phyloP scores from a whole-genome alignment of 2,329 filamentous ascomycete genomes.

The Penicillium sp. region DNA sequence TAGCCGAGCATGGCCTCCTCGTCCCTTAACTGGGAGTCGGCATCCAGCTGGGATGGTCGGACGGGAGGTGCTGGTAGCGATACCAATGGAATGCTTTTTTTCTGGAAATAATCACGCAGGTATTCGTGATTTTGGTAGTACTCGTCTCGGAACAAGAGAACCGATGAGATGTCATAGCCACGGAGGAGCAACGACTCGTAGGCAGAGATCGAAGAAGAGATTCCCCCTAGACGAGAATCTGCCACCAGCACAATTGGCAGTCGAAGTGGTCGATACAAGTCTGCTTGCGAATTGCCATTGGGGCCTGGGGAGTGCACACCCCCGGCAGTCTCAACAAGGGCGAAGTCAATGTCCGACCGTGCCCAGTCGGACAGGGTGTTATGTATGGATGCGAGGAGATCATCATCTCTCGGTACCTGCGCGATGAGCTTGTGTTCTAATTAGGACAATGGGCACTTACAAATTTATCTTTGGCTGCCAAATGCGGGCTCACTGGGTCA shows the following conservation, averaged over 20 bases:
- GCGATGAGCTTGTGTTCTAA: slow-evolving; percentile 5
- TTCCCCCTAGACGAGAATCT: slow-evolving; percentile 73
- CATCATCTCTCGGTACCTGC: slow-evolving; percentile 50
- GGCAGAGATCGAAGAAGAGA: slow-evolving; percentile 74
- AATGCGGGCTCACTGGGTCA: slow-evolving; percentile 73
- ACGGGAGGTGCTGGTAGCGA: slow-evolving; percentile 60
- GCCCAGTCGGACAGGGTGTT: slow-evolving; percentile 41
- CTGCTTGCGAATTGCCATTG: slow-evolving; percentile 72
- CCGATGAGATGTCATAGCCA: slow-evolving; percentile 70
- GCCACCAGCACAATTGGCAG: slow-evolving; percentile 71
- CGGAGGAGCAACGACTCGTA: slow-evolving; percentile 75
- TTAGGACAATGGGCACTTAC: slow-evolving; percentile 12
- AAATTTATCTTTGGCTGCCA: slow-evolving; percentile 58
- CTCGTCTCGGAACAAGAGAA: slow-evolving; percentile 66
- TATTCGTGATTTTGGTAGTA: slow-evolving; percentile 68
- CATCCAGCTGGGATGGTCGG: slow-evolving; percentile 29
- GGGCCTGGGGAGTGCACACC: slow-evolving; percentile 78
- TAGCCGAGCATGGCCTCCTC: slow-evolving; percentile 60
- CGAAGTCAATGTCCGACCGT: slow-evolving; percentile 49
- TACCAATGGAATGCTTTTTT: slow-evolving; percentile 57
- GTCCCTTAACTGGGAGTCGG: slow-evolving; percentile 48
- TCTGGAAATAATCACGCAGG: slow-evolving; percentile 64
- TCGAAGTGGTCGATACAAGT: slow-evolving; percentile 72
- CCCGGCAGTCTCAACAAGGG: slow-evolving; percentile 77
- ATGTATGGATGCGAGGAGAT: slow-evolving; percentile 52